Percentiles rank a stretch among this genome's conserved stretches.
Evolutionary conservation across 1,284 basidiomycete species (phyloP).

Genomic region (Agaricales sp.): DNA sequence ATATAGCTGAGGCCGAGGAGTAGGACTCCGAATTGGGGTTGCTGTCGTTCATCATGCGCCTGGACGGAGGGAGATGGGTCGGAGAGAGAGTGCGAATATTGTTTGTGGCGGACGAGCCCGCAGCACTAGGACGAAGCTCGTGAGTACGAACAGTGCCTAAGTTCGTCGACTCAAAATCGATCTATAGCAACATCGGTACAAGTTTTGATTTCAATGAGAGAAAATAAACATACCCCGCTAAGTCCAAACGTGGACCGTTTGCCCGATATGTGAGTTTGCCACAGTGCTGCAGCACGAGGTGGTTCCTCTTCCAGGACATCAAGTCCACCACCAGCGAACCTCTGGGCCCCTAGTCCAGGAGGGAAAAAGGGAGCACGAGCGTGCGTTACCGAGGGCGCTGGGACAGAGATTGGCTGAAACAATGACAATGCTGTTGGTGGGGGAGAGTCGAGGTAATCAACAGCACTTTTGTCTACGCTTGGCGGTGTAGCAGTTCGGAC

Average conservation of each 20-base stretch:
- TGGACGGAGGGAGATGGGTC: not conserved
- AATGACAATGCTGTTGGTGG: not conserved
- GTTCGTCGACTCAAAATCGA: not conserved
- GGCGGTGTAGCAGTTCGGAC: not conserved
- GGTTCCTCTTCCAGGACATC: not conserved
- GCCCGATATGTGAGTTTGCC: not conserved
- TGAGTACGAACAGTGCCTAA: not conserved
- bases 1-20: not conserved
- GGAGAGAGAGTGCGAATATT: not conserved
- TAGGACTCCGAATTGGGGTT: not conserved
- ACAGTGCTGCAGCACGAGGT: not conserved
- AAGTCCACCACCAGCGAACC: not conserved
- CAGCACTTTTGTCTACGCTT: not conserved
- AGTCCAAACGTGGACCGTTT: not conserved
- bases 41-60: not conserved
- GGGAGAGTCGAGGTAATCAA: not conserved
- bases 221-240: not conserved
- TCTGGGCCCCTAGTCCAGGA: not conserved
- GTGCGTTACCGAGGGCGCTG: not conserved
- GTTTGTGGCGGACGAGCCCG: not conserved
- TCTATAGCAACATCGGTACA: not conserved
- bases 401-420: not conserved
- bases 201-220: not conserved
- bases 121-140: not conserved
- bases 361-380: not conserved